phyloP scores from a whole-genome alignment of 495 filamentous ascomycete genomes.

The Penicillium bialowiezense region DNA sequence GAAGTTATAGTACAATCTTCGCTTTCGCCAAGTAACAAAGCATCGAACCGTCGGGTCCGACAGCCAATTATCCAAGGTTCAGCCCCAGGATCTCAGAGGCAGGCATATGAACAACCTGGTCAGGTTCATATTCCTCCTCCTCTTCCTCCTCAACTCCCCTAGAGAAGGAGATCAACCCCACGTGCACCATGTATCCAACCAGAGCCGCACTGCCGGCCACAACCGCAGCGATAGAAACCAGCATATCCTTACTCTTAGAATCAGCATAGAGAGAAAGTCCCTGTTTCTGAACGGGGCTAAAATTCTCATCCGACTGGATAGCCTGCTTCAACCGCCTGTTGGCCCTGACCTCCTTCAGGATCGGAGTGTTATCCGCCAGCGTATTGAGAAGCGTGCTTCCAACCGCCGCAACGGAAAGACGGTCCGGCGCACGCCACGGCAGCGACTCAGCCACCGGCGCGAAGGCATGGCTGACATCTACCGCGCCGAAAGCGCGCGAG shows the following conservation, averaged over 20 bases:
- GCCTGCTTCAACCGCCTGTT: constrained; percentile 34
- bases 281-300: constrained; percentile 24
- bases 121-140: constrained; percentile 16
- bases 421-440: constrained; percentile 37
- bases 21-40: not conserved
- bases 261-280: constrained; percentile 26
- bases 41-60: no score
- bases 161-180: constrained; percentile 24
- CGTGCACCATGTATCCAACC: constrained; percentile 40
- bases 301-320: constrained; percentile 24
- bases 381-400: constrained; percentile 37
- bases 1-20: constrained; percentile 11
- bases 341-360: constrained; percentile 36
- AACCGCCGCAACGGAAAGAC: constrained; percentile 31
- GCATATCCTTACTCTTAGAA: constrained; percentile 33
- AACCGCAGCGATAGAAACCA: constrained; percentile 36
- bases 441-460: constrained; percentile 19
- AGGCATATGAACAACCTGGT: not conserved
- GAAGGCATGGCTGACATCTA: constrained; percentile 28
- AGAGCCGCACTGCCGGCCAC: constrained; percentile 35
- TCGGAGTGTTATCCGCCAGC: constrained; percentile 40
- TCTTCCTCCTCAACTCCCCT: constrained; percentile 17
- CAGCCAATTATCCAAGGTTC: no score
- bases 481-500: constrained; percentile 37
- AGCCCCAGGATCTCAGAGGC: constrained; percentile 23